These are phyloP conservation scores for Solanum aculeatissimum DNA, from an alignment of 305 asterid genomes.

Conservation along the genomic window DNA sequence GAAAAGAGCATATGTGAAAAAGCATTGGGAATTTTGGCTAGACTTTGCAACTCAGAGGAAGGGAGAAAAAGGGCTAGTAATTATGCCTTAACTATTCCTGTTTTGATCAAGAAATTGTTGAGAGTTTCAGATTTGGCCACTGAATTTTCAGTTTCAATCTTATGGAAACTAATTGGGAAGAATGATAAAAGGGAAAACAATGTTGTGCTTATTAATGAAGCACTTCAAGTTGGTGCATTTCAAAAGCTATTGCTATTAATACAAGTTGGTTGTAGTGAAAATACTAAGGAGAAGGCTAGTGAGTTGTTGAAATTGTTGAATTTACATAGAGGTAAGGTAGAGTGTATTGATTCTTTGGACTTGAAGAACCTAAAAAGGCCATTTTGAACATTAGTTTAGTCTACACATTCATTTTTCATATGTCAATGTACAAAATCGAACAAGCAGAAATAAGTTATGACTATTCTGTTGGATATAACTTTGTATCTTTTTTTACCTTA, in stretches of 20 bases:
- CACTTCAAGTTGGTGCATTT: slow-evolving; percentile 42
- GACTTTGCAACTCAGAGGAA: slow-evolving; percentile 17
- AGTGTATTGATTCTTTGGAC: slow-evolving; percentile 27
- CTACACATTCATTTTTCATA: background rate
- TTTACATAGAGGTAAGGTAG: slow-evolving; percentile 18
- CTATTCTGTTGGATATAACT: background rate
- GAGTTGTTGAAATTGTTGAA: slow-evolving; percentile 36
- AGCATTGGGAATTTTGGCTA: slow-evolving; percentile 36
- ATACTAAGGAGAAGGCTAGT: slow-evolving; percentile 36
- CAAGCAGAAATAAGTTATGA: background rate
- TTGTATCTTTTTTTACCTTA: background rate
- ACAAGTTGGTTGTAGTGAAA: slow-evolving; percentile 41
- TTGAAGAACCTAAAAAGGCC: slow-evolving; percentile 29
- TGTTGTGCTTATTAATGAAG: slow-evolving; percentile 14
- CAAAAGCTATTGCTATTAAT: slow-evolving; percentile 41
- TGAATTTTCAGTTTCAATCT: slow-evolving; percentile 34
- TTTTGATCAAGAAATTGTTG: slow-evolving; percentile 41
- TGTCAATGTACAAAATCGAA: background rate
- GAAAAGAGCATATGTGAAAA: slow-evolving; percentile 43
- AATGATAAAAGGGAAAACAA: background rate
- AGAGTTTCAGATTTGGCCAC: slow-evolving; percentile 45
- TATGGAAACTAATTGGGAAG: slow-evolving; percentile 23
- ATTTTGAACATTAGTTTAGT: slow-evolving; percentile 9
- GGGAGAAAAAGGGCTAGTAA: slow-evolving; percentile 21
- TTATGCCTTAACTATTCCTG: slow-evolving; percentile 30